Base-by-base conservation (phyloP, 2,329 filamentous ascomycete species). In the Cladosporium oxysporum region DNA sequence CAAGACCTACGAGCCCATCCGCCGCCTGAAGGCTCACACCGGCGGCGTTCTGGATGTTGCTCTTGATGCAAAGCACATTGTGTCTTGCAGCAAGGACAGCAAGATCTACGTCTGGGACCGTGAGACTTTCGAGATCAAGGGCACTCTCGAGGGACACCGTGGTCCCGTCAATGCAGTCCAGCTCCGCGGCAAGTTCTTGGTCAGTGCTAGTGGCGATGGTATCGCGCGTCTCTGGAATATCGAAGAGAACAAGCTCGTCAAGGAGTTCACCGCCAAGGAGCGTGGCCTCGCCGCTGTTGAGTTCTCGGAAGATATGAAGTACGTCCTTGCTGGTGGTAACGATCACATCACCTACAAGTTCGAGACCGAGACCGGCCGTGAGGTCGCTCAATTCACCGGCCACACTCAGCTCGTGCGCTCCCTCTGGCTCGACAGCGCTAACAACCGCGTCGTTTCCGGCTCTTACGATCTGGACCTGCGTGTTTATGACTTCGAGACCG, bases 121-220 rank as follows among this genome's bases (percentile, higher is more conserved):
- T 55, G 81, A 86, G 64, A 95, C 91, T 0, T 91, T 92, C 41
- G 81, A 82, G 11, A 83, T 96, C 57, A 79, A 96, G 58, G 91
- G 91, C 73, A 90, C 91, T 73, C 85, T 99, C 58, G 86, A 87
- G 41, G 95, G 94, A 8, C 95, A 99, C 78, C 85, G 88, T 2
- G 95, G 95, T 0, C 95, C 95, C 1, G 95, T 99, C 71, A 99
- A 99, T 75, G 93, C 95, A 1, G 93, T 99, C 5, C 94, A 98
- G 80, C 87, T 99, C 78, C 91, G 94, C 63, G 94, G 93, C 67
- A 94, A 97, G 79, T 90, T 93, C 7, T 89, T 98, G 58, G 93
- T 97, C 33, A 96, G 91, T 58, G 97, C 95, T 75, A 95, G 91
- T 64, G 95, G 95, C 65, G 95, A 99, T 78, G 95, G 95, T 72